These are phyloP conservation scores for Podospora conica DNA, from an alignment of 495 filamentous ascomycete genomes.

Conservation along the genomic window DNA sequence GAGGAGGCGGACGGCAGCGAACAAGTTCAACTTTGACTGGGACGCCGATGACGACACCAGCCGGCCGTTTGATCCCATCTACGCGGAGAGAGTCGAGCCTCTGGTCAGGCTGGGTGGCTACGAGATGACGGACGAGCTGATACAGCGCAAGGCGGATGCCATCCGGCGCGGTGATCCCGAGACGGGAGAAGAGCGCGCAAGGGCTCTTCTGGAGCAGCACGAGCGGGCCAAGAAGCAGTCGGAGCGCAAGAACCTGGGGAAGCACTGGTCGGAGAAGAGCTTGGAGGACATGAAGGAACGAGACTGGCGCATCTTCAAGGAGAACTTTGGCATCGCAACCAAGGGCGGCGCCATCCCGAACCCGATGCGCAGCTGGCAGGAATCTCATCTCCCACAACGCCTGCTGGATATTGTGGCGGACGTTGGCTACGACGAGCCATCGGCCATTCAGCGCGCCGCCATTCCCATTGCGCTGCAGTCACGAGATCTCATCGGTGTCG, in stretches of 20 bases:
- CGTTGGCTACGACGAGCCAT: conserved; percentile 91
- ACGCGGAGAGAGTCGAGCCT: conserved; percentile 61
- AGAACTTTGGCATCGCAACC: conserved; percentile 95
- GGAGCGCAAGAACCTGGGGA: conserved; percentile 67
- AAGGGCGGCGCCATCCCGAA: conserved; percentile 87
- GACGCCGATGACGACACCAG: conserved; percentile 94
- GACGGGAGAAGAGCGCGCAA: conserved; percentile 69
- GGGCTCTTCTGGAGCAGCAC: conserved; percentile 77
- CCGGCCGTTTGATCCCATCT: conserved; percentile 80
- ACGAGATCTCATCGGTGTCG: conserved; percentile 93
- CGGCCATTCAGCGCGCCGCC: conserved; percentile 85
- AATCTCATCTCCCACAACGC: conserved; percentile 73
- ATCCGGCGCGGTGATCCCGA: conserved; percentile 74
- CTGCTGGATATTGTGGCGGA: conserved; percentile 76
- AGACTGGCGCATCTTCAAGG: conserved; percentile 99
- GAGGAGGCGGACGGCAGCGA: conserved; percentile 82
- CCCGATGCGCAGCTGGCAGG: conserved; percentile 92
- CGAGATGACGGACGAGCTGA: conserved; percentile 61
- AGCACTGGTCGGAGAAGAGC: conserved; percentile 97
- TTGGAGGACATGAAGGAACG: conserved; percentile 94
- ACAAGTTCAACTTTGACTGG: conserved; percentile 99
- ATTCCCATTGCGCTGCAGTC: conserved; percentile 94
- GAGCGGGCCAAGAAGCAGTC: conserved; percentile 55
- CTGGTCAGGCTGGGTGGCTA: conserved; percentile 76
- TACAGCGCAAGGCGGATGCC: conserved; percentile 69